These are phyloP conservation scores for Schwanniomyces yamadae DNA, from an alignment of 805 yeast genomes.

Conservation along the genomic window DNA sequence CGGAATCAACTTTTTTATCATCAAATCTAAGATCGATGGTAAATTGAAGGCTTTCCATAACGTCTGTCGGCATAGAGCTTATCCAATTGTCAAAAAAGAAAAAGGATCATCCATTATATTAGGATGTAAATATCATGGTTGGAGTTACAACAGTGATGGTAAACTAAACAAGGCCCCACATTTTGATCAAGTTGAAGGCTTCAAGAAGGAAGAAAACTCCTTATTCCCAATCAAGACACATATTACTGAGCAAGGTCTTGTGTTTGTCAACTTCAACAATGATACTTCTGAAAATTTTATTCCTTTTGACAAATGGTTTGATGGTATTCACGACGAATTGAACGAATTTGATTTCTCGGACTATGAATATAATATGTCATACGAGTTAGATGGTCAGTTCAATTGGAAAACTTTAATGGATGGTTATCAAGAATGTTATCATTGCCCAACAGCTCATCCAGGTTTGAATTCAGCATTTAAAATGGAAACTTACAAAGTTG, in stretches of 20 bases:
- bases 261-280: slow-evolving; percentile 51
- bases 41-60: slow-evolving; percentile 60
- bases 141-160: slow-evolving; percentile 66
- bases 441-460: slow-evolving; percentile 68
- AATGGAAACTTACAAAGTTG: slow-evolving; percentile 66
- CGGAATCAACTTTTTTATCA: slow-evolving; percentile 56
- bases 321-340: slow-evolving; percentile 51
- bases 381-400: slow-evolving; percentile 61
- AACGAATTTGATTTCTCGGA: slow-evolving; percentile 58
- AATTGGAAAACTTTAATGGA: slow-evolving; percentile 70
- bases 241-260: slow-evolving; percentile 54
- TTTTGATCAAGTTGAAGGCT: slow-evolving; percentile 58
- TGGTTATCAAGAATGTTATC: slow-evolving; percentile 68
- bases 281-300: slow-evolving; percentile 43
- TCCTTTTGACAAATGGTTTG: slow-evolving; percentile 53
- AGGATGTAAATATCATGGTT: slow-evolving; percentile 64
- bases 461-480: slow-evolving; percentile 56
- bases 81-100: slow-evolving; percentile 58
- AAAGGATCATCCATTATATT: slow-evolving; percentile 56
- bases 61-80: slow-evolving; percentile 65
- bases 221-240: slow-evolving; percentile 55
- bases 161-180: slow-evolving; percentile 60
- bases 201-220: slow-evolving; percentile 54
- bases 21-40: slow-evolving; percentile 50
- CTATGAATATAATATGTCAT: slow-evolving; percentile 64